Evolutionary conservation across 1,284 basidiomycete species (phyloP).

Genomic region (Tremellales sp.): DNA sequence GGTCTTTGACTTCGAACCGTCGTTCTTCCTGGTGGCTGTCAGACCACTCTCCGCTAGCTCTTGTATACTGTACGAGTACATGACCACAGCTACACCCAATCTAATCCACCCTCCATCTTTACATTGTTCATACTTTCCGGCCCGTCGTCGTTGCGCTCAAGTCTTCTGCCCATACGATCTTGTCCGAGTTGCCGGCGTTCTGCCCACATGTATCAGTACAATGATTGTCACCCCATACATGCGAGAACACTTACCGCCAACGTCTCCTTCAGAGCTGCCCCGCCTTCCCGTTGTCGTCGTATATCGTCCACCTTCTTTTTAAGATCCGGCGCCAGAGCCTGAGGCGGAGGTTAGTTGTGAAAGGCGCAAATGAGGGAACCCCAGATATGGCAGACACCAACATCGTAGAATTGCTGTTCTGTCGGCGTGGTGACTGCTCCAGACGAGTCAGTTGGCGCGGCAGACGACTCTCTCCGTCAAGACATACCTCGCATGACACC

Average conservation of each 20-base stretch:
- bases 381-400: constrained; percentile 16
- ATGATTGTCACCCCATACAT: background rate
- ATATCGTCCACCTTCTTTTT: constrained; percentile 43
- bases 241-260: constrained; percentile 15
- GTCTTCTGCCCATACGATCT: constrained; percentile 35
- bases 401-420: constrained; percentile 45
- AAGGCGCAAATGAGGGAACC: too few relatives aligned
- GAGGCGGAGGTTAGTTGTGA: constrained; percentile 1
- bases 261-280: constrained; percentile 13
- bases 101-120: constrained; percentile 7
- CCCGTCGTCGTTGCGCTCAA: constrained; percentile 10
- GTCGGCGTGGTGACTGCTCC: constrained; percentile 37
- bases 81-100: constrained; percentile 4
- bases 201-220: constrained; percentile 1
- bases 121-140: too few relatives aligned
- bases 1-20: too few relatives aligned
- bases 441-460: background rate
- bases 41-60: too few relatives aligned
- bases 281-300: constrained; percentile 28
- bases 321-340: constrained; percentile 43
- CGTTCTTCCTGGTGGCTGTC: too few relatives aligned
- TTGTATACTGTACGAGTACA: background rate
- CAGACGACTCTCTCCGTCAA: background rate
- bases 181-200: constrained; percentile 24
- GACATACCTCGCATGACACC: constrained; percentile 31